A percentile compares a stretch with the other conserved stretches of the same genome.
Evolutionary conservation across 768 basidiomycete species (phyloP).

Genomic region (Leccinum barrowsii): DNA sequence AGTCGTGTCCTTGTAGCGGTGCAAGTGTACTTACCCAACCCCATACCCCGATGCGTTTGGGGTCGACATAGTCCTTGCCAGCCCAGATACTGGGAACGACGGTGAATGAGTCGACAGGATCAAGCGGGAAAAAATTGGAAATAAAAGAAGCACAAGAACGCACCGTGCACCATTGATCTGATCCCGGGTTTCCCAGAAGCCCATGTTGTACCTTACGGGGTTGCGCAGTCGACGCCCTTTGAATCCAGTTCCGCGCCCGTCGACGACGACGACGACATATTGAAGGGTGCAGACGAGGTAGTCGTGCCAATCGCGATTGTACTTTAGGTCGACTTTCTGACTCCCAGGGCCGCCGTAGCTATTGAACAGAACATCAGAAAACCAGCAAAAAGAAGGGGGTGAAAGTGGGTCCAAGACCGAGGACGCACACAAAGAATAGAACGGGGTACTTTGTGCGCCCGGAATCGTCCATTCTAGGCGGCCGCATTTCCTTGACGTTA

Average conservation of each 20-base stretch:
- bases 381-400: neutral
- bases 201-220: constrained; percentile 84
- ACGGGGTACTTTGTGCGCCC: constrained; percentile 97
- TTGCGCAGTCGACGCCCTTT: constrained; percentile 84
- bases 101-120: neutral
- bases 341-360: constrained; percentile 91
- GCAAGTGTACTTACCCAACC: constrained; percentile 73
- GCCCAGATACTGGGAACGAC: constrained; percentile 64
- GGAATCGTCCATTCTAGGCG: constrained; percentile 89
- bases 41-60: constrained; percentile 90
- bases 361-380: constrained; percentile 10
- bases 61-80: constrained; percentile 83
- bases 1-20: neutral
- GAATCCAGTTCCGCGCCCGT: constrained; percentile 92
- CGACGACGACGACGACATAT: constrained; percentile 85
- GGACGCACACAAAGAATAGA: constrained; percentile 72
- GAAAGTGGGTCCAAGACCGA: neutral
- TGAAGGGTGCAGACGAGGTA: constrained; percentile 78
- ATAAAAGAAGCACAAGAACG: constrained; percentile 13
- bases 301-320: constrained; percentile 78
- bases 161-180: constrained; percentile 87
- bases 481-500: constrained; percentile 88
- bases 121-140: neutral
- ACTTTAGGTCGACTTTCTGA: constrained; percentile 70
- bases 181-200: constrained; percentile 85